Conservation (phyloP, 208 protist genomes). For the Acanthamoeba healyi region DNA sequence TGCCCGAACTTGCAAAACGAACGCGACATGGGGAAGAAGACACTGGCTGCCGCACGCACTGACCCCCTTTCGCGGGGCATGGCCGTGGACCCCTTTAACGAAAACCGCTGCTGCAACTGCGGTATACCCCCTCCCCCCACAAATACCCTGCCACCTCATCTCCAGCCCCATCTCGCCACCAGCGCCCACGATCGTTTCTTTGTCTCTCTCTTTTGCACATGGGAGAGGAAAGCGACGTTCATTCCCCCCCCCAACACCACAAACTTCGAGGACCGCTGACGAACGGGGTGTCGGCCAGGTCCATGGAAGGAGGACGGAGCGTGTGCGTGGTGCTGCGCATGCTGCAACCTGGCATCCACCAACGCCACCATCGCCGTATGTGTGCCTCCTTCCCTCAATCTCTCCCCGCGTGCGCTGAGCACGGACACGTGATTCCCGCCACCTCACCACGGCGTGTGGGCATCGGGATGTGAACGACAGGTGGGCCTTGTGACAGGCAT, state of each 20-base stretch:
- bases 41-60: background rate
- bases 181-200: too few relatives aligned
- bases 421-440: background rate
- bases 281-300: too few relatives aligned
- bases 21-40: conserved; percentile 17
- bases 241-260: too few relatives aligned
- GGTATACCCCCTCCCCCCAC: conserved; percentile 11
- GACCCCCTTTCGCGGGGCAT: conserved; percentile 33
- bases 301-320: background rate
- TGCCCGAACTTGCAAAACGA: too few relatives aligned
- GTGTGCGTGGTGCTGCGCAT: conserved; percentile 21
- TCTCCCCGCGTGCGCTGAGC: background rate
- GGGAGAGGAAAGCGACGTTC: too few relatives aligned
- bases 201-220: background rate
- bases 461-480: background rate
- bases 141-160: background rate
- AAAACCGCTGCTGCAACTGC: conserved; percentile 30
- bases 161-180: background rate
- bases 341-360: conserved; percentile 12
- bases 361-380: background rate
- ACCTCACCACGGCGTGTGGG: too few relatives aligned
- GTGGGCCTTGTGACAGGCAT: background rate
- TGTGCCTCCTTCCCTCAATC: background rate
- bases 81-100: conserved; percentile 33
- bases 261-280: too few relatives aligned